These are phyloP conservation scores for Penicillium roqueforti DNA, from an alignment of 495 filamentous ascomycete species.

Conservation along the genomic window DNA sequence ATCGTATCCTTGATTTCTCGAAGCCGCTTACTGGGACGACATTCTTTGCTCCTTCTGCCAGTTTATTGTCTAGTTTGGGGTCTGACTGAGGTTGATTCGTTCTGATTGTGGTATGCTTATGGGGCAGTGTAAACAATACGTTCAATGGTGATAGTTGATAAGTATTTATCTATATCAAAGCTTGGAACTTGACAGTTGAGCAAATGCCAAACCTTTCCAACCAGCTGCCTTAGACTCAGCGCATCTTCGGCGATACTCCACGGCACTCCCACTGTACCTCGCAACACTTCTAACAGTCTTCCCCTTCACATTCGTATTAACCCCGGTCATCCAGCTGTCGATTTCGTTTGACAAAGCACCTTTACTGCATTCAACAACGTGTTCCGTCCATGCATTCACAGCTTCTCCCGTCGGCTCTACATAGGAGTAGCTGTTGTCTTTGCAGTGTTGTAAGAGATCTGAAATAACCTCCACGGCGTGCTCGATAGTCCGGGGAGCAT, in stretches of 20 bases:
- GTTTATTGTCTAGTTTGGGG: conserved; percentile 36
- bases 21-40: conserved; percentile 48
- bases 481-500: conserved; percentile 19
- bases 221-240: conserved; percentile 16
- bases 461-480: conserved; percentile 19
- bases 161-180: background rate
- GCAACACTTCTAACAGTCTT: conserved; percentile 30
- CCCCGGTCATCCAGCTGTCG: conserved; percentile 35
- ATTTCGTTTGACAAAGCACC: conserved; percentile 17
- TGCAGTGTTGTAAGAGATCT: conserved; percentile 18
- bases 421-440: conserved; percentile 17
- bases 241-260: conserved; percentile 21
- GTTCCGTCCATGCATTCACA: conserved; percentile 19
- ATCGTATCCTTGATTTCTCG: conserved; percentile 53
- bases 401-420: conserved; percentile 18
- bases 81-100: conserved; percentile 5
- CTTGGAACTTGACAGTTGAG: background rate
- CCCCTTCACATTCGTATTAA: conserved; percentile 30
- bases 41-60: conserved; percentile 52
- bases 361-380: conserved; percentile 20
- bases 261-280: conserved; percentile 23
- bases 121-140: background rate
- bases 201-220: conserved; percentile 16
- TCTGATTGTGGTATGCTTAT: background rate
- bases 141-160: background rate